Evolutionary conservation across 805 yeast species (phyloP).

Genomic region (Lipomyces mesembrius): DNA sequence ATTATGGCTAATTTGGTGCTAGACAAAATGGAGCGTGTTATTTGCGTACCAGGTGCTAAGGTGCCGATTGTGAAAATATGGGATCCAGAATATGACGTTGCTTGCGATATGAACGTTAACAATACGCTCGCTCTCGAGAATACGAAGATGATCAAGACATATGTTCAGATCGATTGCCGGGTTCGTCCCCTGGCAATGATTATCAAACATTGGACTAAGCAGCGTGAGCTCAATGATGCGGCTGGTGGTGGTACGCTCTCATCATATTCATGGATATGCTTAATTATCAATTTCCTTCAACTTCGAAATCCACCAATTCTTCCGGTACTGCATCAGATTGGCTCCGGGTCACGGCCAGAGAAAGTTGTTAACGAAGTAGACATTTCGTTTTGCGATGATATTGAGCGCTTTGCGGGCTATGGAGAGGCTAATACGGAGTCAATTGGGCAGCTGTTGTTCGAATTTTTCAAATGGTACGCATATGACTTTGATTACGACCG

Average conservation of each 20-base stretch:
- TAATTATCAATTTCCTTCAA: conserved; percentile 40
- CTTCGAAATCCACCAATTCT: conserved; percentile 36
- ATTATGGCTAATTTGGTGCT: conserved; percentile 1
- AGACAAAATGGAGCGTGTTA: conserved; percentile 38
- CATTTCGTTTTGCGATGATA: conserved; percentile 38
- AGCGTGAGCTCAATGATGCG: conserved; percentile 40
- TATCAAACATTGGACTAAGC: conserved; percentile 41
- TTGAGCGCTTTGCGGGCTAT: conserved; percentile 25
- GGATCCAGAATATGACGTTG: conserved; percentile 39
- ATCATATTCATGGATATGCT: conserved; percentile 41
- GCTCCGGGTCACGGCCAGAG: conserved; percentile 12
- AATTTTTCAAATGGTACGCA: conserved; percentile 39
- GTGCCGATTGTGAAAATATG: conserved; percentile 42
- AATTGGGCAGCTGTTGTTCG: conserved; percentile 37
- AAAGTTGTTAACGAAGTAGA: conserved; percentile 33
- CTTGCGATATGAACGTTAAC: conserved; percentile 42
- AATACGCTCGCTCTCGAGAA: conserved; percentile 40
- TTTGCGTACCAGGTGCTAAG: conserved; percentile 40
- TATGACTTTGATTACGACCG: conserved; percentile 38
- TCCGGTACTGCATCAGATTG: conserved; percentile 38
- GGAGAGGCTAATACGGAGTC: conserved; percentile 37
- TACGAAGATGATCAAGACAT: conserved; percentile 38
- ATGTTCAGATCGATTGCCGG: conserved; percentile 39
- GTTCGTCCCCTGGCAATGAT: conserved; percentile 40
- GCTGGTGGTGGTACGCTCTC: conserved; percentile 42